Base-by-base conservation (phyloP, 2,329 filamentous ascomycete species). In the Apiospora koreana region DNA sequence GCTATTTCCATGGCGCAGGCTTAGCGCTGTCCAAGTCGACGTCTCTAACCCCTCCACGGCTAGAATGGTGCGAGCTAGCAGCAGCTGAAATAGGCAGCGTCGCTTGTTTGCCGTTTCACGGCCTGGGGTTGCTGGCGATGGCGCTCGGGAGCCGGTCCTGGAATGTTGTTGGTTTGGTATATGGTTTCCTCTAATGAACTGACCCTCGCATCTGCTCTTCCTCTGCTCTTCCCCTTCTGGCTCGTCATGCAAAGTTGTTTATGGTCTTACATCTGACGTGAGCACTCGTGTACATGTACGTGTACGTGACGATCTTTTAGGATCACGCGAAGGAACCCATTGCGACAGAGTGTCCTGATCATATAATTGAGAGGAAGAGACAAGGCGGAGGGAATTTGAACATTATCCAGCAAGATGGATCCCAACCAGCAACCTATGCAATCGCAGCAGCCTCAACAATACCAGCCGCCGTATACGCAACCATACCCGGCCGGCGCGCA, bases 341-440 rank as follows among this genome's bases (percentile, higher is more conserved):
- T 46, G 43, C 43, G 43, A 54, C 25, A 14, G 25, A 54, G 14
- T 18, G 10, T 43, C 25, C 50, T 58, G 28, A 35, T n/a, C 28
- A 12, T 21, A 35, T 58, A 58, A 35, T n/a, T n/a, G 21, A 54
- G 23, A 54, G 25, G 48, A 54, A 62, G 54, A 62, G 28, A 4
- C 8, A 28, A 35, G 28, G 28, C 7, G 16, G 10, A 7, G 31
- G 16, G 2, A 31, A 2, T 3, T 58, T 18, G 31, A 38, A n/a
- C 1, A 10, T 21, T 62, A 5, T 38, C 31, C 21, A 9, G 16
- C 70, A 73, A 41, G 65, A 74, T 73, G 71, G 68, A 76, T 48
- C 41, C 69, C 23, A 70, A 68, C 62, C 74, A 68, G 62, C 50
- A 58, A 28, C 25, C 16, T 9, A 14, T 25, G 23, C 38, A 28